These are phyloP conservation scores for Blastomyces gilchristii DNA, from an alignment of 2,329 filamentous ascomycete species.

Conservation along the genomic window DNA sequence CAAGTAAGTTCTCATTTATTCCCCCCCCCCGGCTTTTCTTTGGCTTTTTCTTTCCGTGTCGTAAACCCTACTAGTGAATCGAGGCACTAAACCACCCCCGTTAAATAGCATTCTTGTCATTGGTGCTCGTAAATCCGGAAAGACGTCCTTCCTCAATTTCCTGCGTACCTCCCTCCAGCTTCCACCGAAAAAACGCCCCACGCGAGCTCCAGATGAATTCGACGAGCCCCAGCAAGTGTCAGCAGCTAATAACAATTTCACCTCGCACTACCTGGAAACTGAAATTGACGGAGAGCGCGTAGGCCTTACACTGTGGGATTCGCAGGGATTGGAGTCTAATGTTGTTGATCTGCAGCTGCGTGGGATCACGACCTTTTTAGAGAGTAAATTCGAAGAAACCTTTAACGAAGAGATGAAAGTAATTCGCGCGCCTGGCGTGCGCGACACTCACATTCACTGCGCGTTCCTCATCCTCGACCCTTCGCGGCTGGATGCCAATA, in stretches of 20 bases:
- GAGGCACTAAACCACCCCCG: not conserved
- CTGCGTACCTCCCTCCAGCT: constrained; percentile 76
- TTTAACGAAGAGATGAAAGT: constrained; percentile 98
- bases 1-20: constrained; percentile 59
- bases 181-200: constrained; percentile 63
- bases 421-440: constrained; percentile 77
- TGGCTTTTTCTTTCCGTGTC: too few species aligned
- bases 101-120: constrained; percentile 69
- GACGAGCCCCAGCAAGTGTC: constrained; percentile 43
- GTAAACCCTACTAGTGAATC: not conserved
- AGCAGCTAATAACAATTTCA: constrained; percentile 57
- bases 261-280: constrained; percentile 82
- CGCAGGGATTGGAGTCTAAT: constrained; percentile 86
- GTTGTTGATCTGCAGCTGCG: constrained; percentile 88
- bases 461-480: constrained; percentile 90
- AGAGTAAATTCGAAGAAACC: constrained; percentile 97
- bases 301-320: constrained; percentile 93
- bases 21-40: not conserved
- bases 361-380: constrained; percentile 82
- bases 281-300: constrained; percentile 88
- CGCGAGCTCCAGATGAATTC: constrained; percentile 48
- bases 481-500: constrained; percentile 69
- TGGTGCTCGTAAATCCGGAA: constrained; percentile 77
- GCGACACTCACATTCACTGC: constrained; percentile 95
- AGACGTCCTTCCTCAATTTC: constrained; percentile 95